Base-by-base conservation (phyloP, 2,329 filamentous ascomycete species). In the Nakataea oryzae region DNA sequence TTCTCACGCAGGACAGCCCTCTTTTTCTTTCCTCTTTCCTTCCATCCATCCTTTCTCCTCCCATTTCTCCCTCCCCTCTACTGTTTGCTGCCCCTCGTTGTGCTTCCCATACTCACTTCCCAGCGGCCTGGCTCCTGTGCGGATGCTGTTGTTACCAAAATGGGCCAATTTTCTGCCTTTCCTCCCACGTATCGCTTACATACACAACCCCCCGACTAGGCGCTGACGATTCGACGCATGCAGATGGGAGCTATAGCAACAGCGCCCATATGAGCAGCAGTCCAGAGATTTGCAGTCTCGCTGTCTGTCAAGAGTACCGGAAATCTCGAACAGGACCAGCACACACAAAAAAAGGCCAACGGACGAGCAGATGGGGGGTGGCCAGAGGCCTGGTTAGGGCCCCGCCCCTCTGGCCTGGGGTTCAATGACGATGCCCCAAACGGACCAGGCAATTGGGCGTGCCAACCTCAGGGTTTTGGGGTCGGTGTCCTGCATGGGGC, bases 1-100 rank as follows among this genome's bases (percentile, higher is more conserved):
- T 66, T 67, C 69, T 69, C 66, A 67, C 61, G 67, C 65, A 64
- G 63, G 66, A 67, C 67, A 62, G 66, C 61, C 65, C 64, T 64
- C 55, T 64, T 63, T 63, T 62, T 63, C 63, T 64, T 58, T 62
- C 62, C 58, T 62, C 61, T 65, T 62, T 64, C 60, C 50, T 64
- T 57, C 58, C 11, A 41, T 62, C 50, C 59, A 47, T 62, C 59
- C 60, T 64, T 61, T 64, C 54, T 57, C 57, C 62, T 62, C 62
- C 57, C 26, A 30, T 61, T 56, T 17, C 28, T 29, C 6, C 26
- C 29, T 58, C 26, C 29, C 21, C 21, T 54, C 14, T 63, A n/a
- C 30, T 30, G 58, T 55, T 26, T 28, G 59, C 26, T 55, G 57
- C 62, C 59, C 54, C 21, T 57, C 41, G 58, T 61, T 24, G n/a